Percentiles rank a stretch among this genome's conserved stretches.
Evolutionary conservation across 495 filamentous ascomycete species (phyloP).

Genomic region (Tuber indicum): DNA sequence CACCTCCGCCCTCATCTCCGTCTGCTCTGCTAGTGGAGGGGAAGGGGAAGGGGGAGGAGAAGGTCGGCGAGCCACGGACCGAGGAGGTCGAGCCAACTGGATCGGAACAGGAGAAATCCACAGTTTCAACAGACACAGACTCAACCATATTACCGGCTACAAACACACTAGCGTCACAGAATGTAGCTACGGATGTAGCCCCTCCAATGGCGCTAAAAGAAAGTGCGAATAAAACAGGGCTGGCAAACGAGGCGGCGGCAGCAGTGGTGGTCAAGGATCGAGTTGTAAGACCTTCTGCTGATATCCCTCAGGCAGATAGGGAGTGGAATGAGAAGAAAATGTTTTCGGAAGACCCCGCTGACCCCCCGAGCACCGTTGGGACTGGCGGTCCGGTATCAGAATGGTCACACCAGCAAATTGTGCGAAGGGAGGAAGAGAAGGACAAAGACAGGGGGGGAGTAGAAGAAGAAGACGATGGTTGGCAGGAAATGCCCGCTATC

Average conservation of each 20-base stretch:
- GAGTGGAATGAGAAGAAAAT: constrained; percentile 39
- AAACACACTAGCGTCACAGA: background rate
- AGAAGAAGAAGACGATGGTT: constrained; percentile 55
- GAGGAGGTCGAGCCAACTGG: background rate
- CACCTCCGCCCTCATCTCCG: background rate
- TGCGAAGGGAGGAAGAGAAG: constrained; percentile 43
- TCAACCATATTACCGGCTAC: background rate
- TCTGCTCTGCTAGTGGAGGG: constrained; percentile 26
- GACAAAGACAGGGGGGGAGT: constrained; percentile 47
- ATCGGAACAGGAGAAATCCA: background rate
- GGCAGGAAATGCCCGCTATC: constrained; percentile 91
- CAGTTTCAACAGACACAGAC: background rate
- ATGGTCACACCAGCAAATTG: constrained; percentile 84
- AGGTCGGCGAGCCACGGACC: constrained; percentile 6
- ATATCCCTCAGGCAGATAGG: constrained; percentile 33
- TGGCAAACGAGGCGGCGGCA: background rate
- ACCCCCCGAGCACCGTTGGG: constrained; percentile 25
- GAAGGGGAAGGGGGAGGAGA: constrained; percentile 33
- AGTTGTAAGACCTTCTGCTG: background rate
- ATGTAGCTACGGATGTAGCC: background rate
- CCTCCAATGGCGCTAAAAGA: background rate
- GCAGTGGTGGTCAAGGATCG: background rate
- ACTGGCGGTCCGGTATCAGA: constrained; percentile 54
- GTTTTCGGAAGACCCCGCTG: constrained; percentile 39
- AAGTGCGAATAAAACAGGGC: background rate